phyloP scores from a whole-genome alignment of 1,284 basidiomycete species.

The Taiwanofungus camphoratus region DNA sequence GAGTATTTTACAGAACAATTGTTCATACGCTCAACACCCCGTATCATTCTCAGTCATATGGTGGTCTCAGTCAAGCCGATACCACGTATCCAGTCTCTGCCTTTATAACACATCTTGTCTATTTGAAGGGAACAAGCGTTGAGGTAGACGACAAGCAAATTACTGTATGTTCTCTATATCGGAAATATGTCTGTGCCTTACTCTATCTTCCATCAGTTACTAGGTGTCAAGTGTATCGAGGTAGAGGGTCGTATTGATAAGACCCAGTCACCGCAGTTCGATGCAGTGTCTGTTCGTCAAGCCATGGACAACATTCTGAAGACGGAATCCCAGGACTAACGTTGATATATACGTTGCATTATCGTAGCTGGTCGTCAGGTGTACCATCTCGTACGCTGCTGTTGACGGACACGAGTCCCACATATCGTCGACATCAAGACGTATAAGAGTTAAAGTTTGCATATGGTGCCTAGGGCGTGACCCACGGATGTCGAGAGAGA shows the following conservation, averaged over 20 bases:
- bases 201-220: constrained; percentile 30
- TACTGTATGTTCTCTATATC: constrained; percentile 42
- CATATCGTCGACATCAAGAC: too few relatives aligned
- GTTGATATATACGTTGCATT: background rate
- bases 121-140: constrained; percentile 60
- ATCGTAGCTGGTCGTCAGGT: background rate
- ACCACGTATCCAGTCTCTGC: constrained; percentile 65
- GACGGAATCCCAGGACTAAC: background rate
- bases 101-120: constrained; percentile 82
- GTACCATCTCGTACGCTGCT: too few relatives aligned
- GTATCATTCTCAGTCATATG: constrained; percentile 45
- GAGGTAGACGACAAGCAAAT: constrained; percentile 55
- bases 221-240: constrained; percentile 60
- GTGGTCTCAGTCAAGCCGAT: constrained; percentile 46
- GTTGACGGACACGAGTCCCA: too few relatives aligned
- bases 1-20: constrained; percentile 52
- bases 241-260: constrained; percentile 25
- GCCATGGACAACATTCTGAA: constrained; percentile 45
- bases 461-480: too few relatives aligned
- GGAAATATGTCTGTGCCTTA: constrained; percentile 7
- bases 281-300: constrained; percentile 41
- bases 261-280: constrained; percentile 37
- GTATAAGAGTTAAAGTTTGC: too few relatives aligned
- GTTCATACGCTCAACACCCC: constrained; percentile 63
- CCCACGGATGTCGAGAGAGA: too few relatives aligned